These are phyloP conservation scores for Elaeis guineensis DNA, from an alignment of 176 grass and related monocot genomes.

Conservation along the genomic window DNA sequence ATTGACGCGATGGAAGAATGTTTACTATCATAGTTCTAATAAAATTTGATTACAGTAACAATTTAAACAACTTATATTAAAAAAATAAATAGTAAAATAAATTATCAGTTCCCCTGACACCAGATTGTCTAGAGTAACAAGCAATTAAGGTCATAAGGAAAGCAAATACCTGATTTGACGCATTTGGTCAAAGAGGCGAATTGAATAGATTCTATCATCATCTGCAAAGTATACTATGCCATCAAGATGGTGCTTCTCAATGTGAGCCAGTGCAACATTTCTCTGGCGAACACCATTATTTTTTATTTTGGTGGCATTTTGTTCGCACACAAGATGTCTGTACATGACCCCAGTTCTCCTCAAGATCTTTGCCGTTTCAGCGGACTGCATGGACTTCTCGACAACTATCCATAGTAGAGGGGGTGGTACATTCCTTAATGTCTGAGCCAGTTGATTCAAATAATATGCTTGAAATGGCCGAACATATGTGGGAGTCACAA, in stretches of 20 bases:
- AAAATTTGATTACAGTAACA: no score
- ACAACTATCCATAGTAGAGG: conserved; percentile 92
- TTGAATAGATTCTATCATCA: conserved; percentile 66
- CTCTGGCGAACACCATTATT: conserved; percentile 68
- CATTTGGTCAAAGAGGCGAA: conserved; percentile 85
- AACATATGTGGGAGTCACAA: conserved; percentile 76
- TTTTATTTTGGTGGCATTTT: conserved; percentile 50
- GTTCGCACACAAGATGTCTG: conserved; percentile 77
- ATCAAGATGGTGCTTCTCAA: conserved; percentile 90
- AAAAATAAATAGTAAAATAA: no score
- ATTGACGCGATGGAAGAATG: no score
- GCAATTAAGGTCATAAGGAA: no score
- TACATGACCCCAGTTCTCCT: conserved; percentile 90
- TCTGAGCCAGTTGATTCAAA: conserved; percentile 77
- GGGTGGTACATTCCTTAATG: conserved; percentile 50
- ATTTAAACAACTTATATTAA: no score
- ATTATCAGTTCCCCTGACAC: no score
- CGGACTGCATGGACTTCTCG: conserved; percentile 57
- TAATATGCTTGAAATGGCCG: conserved; percentile 81
- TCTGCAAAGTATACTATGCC: conserved; percentile 93
- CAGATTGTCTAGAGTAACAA: no score
- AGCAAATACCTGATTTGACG: conserved; percentile 55
- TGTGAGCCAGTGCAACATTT: conserved; percentile 80
- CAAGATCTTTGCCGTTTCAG: conserved; percentile 61
- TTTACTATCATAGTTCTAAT: no score